phyloP scores from a whole-genome alignment of 1,284 basidiomycete genomes.

The Microbotryomycetes sp. region DNA sequence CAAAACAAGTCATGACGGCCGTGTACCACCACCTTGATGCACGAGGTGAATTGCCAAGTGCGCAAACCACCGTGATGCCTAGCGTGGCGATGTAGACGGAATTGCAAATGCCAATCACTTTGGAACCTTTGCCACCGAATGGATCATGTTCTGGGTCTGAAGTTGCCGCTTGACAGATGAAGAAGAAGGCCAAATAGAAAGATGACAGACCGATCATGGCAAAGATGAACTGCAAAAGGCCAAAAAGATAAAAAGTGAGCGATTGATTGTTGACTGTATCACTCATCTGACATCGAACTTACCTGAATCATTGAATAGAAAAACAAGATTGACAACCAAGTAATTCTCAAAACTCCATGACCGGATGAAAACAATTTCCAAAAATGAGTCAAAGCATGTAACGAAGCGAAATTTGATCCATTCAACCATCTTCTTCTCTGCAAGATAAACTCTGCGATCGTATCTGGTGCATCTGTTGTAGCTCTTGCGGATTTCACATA shows the following conservation, averaged over 20 bases:
- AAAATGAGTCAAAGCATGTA: slow-evolving; percentile 78
- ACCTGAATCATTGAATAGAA: slow-evolving; percentile 57
- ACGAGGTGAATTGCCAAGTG: slow-evolving; percentile 79
- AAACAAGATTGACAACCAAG: slow-evolving; percentile 60
- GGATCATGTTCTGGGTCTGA: slow-evolving; percentile 26
- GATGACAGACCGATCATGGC: slow-evolving; percentile 43
- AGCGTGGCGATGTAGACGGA: slow-evolving; percentile 31
- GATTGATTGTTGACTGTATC: background rate
- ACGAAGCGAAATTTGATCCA: slow-evolving; percentile 75
- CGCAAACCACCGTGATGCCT: slow-evolving; percentile 53
- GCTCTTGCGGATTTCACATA: slow-evolving; percentile 90
- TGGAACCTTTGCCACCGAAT: slow-evolving; percentile 33
- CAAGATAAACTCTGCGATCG: slow-evolving; percentile 44
- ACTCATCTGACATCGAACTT: background rate
- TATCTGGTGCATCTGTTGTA: slow-evolving; percentile 76
- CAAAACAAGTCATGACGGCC: slow-evolving; percentile 59
- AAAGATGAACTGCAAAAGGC: slow-evolving; percentile 56
- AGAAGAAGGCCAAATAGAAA: slow-evolving; percentile 34
- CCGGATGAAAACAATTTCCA: slow-evolving; percentile 85
- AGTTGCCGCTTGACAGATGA: slow-evolving; percentile 30
- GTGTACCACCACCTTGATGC: slow-evolving; percentile 78
- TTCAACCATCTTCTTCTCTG: slow-evolving; percentile 64
- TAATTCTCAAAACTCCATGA: slow-evolving; percentile 75
- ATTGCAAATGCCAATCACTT: slow-evolving; percentile 21
- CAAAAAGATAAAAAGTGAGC: background rate